Percentiles rank a stretch among this genome's conserved stretches.
These are phyloP conservation scores for Ensete ventricosum DNA, from an alignment of 176 grass and related monocot species.

Conservation along the genomic window DNA sequence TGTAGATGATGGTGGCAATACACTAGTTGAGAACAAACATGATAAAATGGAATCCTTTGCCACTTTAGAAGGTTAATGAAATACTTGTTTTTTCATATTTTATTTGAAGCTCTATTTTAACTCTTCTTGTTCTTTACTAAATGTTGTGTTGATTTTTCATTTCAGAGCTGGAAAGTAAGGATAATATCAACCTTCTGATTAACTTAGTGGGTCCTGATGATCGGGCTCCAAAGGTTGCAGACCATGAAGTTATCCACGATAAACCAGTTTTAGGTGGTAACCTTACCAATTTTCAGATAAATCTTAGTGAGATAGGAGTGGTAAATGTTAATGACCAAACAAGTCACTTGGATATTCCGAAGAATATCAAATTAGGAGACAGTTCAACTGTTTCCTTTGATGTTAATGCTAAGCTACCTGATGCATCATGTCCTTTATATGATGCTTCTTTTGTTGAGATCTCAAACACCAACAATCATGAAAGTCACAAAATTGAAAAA, in stretches of 20 bases:
- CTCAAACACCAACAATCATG: constrained; percentile 3
- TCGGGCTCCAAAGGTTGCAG: constrained; percentile 23
- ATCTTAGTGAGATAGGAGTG: constrained; percentile 13
- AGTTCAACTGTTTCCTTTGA: background rate
- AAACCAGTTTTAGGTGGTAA: constrained; percentile 19
- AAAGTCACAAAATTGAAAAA: constrained; percentile 18
- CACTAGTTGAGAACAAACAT: background rate
- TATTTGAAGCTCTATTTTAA: background rate
- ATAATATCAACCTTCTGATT: constrained; percentile 20
- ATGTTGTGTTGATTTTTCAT: constrained; percentile 8
- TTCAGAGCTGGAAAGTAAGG: constrained; percentile 33
- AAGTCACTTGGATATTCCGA: constrained; percentile 11
- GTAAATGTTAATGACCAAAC: constrained; percentile 5
- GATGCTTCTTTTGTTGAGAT: constrained; percentile 21
- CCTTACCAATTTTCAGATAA: constrained; percentile 15
- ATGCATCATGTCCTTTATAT: constrained; percentile 46
- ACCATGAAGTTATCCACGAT: constrained; percentile 34
- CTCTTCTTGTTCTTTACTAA: background rate
- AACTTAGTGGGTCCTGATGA: constrained; percentile 24
- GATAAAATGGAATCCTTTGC: background rate
- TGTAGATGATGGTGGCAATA: constrained; percentile 4
- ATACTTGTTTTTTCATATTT: background rate
- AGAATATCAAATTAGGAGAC: constrained; percentile 1
- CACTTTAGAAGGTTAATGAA: background rate
- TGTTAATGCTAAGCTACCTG: constrained; percentile 44